Evolutionary conservation across 345 rosid species (phyloP).

Genomic region (Ricinus communis): DNA sequence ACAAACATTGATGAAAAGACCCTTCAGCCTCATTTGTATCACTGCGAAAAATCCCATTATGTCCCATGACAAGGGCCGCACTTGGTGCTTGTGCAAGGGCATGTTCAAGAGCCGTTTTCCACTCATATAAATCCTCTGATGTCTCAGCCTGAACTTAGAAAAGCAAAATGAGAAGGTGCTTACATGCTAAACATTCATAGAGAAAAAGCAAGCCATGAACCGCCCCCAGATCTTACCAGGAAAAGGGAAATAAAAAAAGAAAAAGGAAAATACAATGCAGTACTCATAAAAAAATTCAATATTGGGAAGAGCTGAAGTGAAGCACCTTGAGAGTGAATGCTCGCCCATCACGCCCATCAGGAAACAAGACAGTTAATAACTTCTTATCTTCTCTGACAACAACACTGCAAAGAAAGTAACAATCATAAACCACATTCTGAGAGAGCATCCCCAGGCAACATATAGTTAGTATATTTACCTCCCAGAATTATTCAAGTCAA

Average conservation of each 20-base stretch:
- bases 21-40: slow-evolving; percentile 83
- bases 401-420: slow-evolving; percentile 56
- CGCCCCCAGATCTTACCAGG: neutral
- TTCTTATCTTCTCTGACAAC: slow-evolving; percentile 98
- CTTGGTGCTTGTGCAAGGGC: slow-evolving; percentile 97
- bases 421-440: slow-evolving; percentile 22
- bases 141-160: slow-evolving; percentile 75
- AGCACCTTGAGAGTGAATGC: slow-evolving; percentile 97
- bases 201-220: neutral
- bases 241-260: neutral
- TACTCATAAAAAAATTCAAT: neutral
- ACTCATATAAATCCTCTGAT: slow-evolving; percentile 83
- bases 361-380: slow-evolving; percentile 88
- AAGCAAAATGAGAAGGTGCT: slow-evolving; percentile 2
- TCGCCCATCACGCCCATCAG: slow-evolving; percentile 99
- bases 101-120: slow-evolving; percentile 92
- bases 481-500: slow-evolving; percentile 95
- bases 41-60: slow-evolving; percentile 77
- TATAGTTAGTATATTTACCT: slow-evolving; percentile 48
- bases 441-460: slow-evolving; percentile 18
- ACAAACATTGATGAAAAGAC: slow-evolving; percentile 74
- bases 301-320: slow-evolving; percentile 1
- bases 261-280: slow-evolving; percentile 17
- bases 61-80: slow-evolving; percentile 96
- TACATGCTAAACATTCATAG: neutral